phyloP scores from a whole-genome alignment of 169 alveolate species.

The Plasmodium vivax region DNA sequence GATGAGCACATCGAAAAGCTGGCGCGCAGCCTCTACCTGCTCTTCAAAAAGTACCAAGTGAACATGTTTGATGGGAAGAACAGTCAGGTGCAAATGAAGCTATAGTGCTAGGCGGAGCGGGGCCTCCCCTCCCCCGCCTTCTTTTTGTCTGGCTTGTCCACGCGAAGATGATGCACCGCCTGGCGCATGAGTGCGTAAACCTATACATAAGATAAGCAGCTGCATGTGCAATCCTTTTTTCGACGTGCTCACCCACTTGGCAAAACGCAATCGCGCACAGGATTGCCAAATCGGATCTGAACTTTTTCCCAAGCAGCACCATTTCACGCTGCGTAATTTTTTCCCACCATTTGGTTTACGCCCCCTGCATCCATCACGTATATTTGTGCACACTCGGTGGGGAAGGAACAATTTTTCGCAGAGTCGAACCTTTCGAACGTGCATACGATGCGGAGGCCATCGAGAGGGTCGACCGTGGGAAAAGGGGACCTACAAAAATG shows the following conservation, averaged over 20 bases:
- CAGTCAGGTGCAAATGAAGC: slow-evolving; percentile 12
- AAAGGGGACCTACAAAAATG: background rate
- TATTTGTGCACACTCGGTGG: background rate
- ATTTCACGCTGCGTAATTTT: background rate
- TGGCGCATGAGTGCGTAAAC: background rate
- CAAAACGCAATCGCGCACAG: background rate
- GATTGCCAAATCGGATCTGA: background rate
- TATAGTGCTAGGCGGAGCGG: background rate
- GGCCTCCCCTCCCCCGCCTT: background rate
- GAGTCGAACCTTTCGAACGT: background rate
- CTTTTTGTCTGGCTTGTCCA: background rate
- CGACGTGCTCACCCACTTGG: background rate
- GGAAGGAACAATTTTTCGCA: background rate
- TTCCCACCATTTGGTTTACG: background rate
- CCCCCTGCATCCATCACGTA: background rate
- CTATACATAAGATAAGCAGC: background rate
- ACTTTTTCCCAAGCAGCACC: background rate
- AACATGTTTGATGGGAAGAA: slow-evolving; percentile 29
- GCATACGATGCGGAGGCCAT: background rate
- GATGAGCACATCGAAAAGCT: slow-evolving; percentile 84
- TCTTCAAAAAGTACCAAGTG: slow-evolving; percentile 54
- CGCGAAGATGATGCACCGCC: background rate
- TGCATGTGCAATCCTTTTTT: background rate
- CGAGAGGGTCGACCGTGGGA: background rate
- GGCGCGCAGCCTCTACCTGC: slow-evolving; percentile 56